Conservation (phyloP, 78 protist species). For the Dictyostelium intermedium region DNA sequence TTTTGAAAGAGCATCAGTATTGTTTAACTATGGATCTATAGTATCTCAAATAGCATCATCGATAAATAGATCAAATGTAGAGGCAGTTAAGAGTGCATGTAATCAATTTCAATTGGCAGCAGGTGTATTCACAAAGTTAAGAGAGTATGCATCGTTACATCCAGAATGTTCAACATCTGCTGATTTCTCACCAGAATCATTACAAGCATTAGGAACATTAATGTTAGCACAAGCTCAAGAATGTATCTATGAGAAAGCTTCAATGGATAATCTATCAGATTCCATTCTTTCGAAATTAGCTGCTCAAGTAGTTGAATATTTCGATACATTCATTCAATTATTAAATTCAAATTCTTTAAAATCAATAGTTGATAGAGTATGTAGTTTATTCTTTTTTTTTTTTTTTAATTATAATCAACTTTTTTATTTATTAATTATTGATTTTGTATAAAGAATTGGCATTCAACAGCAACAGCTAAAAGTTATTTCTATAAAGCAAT, state of each 20-base stretch:
- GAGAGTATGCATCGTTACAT: slow-evolving; percentile 65
- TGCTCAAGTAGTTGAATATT: slow-evolving; percentile 63
- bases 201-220: background rate
- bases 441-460: slow-evolving; percentile 24
- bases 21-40: slow-evolving; percentile 74
- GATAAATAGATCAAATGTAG: slow-evolving; percentile 36
- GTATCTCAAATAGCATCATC: slow-evolving; percentile 53
- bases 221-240: slow-evolving; percentile 84
- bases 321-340: slow-evolving; percentile 10
- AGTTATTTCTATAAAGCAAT: slow-evolving; percentile 27
- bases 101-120: slow-evolving; percentile 62
- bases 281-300: slow-evolving; percentile 74
- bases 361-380: slow-evolving; percentile 34
- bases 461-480: background rate
- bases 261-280: slow-evolving; percentile 46
- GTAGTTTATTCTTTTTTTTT: background rate
- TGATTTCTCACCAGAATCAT: slow-evolving; percentile 69
- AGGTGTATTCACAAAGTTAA: slow-evolving; percentile 41
- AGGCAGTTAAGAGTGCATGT: slow-evolving; percentile 76
- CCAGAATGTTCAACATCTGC: slow-evolving; percentile 56
- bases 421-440: too few relatives aligned
- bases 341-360: slow-evolving; percentile 30
- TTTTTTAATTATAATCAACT: too few relatives aligned
- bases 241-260: slow-evolving; percentile 82
- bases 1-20: slow-evolving; percentile 73